Percentiles rank a stretch among this genome's conserved stretches.
phyloP scores from a whole-genome alignment of 1,284 basidiomycete genomes.

The Xerocomus minutiporus region DNA sequence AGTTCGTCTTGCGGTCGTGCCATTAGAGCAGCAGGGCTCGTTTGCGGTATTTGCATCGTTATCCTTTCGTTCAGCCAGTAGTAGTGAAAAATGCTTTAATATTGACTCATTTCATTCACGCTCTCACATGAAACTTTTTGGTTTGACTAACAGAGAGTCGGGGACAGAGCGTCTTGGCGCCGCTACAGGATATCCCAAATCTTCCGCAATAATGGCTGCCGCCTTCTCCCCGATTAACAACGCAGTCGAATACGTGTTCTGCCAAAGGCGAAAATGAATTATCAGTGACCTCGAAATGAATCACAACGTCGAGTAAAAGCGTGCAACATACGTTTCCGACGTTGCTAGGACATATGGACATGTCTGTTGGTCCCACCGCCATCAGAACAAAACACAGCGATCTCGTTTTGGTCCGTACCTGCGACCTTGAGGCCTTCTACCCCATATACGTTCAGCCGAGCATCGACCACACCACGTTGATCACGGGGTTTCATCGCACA shows the following conservation, averaged over 20 bases:
- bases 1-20: too few relatives aligned
- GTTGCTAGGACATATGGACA: slow-evolving; percentile 32
- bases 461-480: slow-evolving; percentile 29
- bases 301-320: too few relatives aligned
- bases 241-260: slow-evolving; percentile 32
- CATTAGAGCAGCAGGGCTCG: too few relatives aligned
- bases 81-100: too few relatives aligned
- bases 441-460: slow-evolving; percentile 28
- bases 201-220: slow-evolving; percentile 26
- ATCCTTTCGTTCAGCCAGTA: too few relatives aligned
- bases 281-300: neutral
- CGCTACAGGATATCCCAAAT: slow-evolving; percentile 12
- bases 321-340: slow-evolving; percentile 26
- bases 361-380: slow-evolving; percentile 14
- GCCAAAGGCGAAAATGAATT: neutral
- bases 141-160: too few relatives aligned
- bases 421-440: slow-evolving; percentile 28
- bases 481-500: slow-evolving; percentile 31
- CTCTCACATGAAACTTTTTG: too few relatives aligned
- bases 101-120: too few relatives aligned
- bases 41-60: too few relatives aligned
- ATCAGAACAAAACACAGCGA: neutral
- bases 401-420: slow-evolving; percentile 15
- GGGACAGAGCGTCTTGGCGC: too few relatives aligned
- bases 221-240: slow-evolving; percentile 31